Evolutionary conservation across 2,329 filamentous ascomycete genomes (phyloP), one percentile per base, ranked within the genome.

Genomic region (Scleromitrula shiraiana): DNA sequence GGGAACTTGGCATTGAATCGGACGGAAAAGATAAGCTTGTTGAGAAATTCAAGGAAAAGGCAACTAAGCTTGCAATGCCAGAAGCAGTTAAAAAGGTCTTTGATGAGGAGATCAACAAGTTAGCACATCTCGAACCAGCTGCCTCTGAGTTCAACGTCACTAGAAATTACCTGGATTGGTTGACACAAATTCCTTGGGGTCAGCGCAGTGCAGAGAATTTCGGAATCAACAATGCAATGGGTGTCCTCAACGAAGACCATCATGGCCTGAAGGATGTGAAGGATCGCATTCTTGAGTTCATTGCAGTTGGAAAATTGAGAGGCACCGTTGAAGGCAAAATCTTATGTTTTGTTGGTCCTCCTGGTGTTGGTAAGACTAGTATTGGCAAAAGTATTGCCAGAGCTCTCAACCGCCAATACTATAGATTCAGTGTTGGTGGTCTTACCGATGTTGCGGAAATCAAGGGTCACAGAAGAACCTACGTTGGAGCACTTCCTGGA

Each of bases 81-180:
- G 93, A 97, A 48, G 85, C 85, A 2, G 93, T 98, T 37, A 88
- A 88, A 65, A 97, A 96, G 69, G 90, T 97, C 2, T 98, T 98
- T 61, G 93, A 98, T 50, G 93, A 98, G 64, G 93, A 98, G 67
- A 77, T 98, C 59, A 96, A 94, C 73, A 98, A 98, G 72, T 78
- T 98, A 37, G 88, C 89, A 7, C 90, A 96, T 64, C 76, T 98
- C 5, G 94, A 98, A 66, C 88, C 93, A 20, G 90, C 90, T 9
- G 93, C 93, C 4, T 97, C 91, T 1, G 93, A 98, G 66, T 98
- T 97, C 67, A 98, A 98, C 59, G 94, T 98, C 36, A 98, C 93
- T 19, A 78, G 94, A 52, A 98, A 98, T 68, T 98, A 98, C 67
- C 75, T 98, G 30, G 94, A 98, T 69, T 98, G 94, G 93, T 76